Evolutionary conservation across 768 basidiomycete genomes (phyloP).

Genomic region (Tricholomella constricta): DNA sequence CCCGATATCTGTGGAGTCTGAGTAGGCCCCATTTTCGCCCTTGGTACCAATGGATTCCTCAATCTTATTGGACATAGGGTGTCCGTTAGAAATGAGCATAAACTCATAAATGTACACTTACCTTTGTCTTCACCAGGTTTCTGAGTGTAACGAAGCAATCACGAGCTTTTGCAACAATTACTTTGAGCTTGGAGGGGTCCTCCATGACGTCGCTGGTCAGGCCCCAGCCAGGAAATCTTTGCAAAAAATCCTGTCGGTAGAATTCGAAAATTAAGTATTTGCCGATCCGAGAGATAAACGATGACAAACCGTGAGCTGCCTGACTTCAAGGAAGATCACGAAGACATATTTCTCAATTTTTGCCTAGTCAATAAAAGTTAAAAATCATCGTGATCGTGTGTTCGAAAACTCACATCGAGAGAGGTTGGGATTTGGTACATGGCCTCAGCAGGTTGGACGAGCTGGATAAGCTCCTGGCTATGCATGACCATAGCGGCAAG

Average conservation of each 20-base stretch:
- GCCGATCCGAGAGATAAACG: not conserved
- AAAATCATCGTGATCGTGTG: no score
- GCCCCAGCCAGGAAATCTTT: not conserved
- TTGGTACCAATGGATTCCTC: no score
- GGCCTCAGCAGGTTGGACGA: not conserved
- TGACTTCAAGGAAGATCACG: not conserved
- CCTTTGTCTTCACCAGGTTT: not conserved
- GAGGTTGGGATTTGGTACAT: not conserved
- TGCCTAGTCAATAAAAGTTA: not conserved
- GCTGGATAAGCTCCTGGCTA: not conserved
- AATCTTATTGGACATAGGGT: no score
- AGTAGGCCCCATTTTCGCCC: no score
- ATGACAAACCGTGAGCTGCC: not conserved
- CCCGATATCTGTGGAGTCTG: not conserved
- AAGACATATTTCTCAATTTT: constrained; percentile 1
- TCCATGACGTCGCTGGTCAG: not conserved
- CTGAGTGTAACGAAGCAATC: not conserved
- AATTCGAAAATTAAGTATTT: not conserved
- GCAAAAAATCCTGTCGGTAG: not conserved
- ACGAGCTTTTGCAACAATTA: not conserved
- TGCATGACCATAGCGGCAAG: not conserved
- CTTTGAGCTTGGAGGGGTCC: not conserved
- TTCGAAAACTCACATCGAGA: not conserved
- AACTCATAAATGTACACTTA: no score
- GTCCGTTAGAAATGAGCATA: no score